Base-by-base conservation (phyloP, 208 protist genomes). In the Leishmania turanica region DNA sequence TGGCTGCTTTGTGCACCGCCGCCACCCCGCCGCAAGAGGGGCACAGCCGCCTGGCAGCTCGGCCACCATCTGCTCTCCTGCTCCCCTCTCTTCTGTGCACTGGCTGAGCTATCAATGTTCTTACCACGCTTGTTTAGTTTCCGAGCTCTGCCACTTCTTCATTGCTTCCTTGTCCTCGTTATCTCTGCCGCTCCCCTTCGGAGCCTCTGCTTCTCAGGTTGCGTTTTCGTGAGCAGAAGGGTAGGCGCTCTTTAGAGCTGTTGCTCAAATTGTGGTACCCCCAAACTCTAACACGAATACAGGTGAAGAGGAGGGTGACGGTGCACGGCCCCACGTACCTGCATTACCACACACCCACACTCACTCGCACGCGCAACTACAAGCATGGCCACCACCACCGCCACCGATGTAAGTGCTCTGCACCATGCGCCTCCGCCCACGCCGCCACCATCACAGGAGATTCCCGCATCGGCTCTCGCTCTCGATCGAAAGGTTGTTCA, bases 401-500 rank as follows among this genome's bases (percentile, higher is more conserved):
- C 47, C 31, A 45, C 31, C 8, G 34, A 45, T 24, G 49, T 9
- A 45, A 40, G 45, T 45, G 51, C 7, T 62, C 4, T 76, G 31
- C 17, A 40, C 15, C 9, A 62, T 45, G 31, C 24, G 54, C 45
- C 66, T 54, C 53, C 75, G 58, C 13, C 71, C 49, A 6, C 71
- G 3, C 17, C 40, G 13, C 45, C 69, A 19, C 72, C 78, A 40
- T 2, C 27, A 37, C 42, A 37, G 34, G 56, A n/a, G 13, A 1
- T 51, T 8, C 19, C 72, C 45, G 8, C 60, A 47, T 71, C 77
- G 3, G 75, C 73, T 27, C 58, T 54, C 17, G 77, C 51, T 5
- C 54, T 82, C 3, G 76, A 80, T 58, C 73, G 82, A 15, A 71
- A 70, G 62, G 78, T 89, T 9, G 80, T 95, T 6, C 89, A 91